A percentile compares a stretch with the other conserved stretches of the same genome.
Evolutionary conservation across 2,329 filamentous ascomycete genomes (phyloP).

Genomic region (Cryphonectria naterciae): DNA sequence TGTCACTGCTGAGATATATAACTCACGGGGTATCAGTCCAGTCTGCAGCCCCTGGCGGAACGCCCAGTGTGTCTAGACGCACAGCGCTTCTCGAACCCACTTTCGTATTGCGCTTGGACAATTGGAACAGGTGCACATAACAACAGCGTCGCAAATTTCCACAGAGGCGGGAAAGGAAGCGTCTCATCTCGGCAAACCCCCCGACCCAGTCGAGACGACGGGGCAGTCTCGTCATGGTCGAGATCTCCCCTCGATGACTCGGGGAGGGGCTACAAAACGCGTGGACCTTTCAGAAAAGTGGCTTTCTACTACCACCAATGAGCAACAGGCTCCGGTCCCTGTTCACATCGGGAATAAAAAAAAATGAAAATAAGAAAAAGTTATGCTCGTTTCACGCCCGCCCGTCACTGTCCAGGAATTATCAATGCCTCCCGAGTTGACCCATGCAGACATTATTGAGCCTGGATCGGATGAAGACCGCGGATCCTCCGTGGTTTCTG

Average conservation of each 20-base stretch:
- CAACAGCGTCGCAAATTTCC: constrained; percentile 1
- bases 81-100: constrained; percentile 4
- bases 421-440: constrained; percentile 14
- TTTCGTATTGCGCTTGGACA: constrained; percentile 8
- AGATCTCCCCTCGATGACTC: constrained; percentile 10
- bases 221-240: constrained; percentile 10
- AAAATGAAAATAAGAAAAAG: not conserved
- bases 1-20: not conserved
- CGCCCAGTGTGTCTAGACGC: not conserved
- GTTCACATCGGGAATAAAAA: constrained; percentile 2
- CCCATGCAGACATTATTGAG: constrained; percentile 8
- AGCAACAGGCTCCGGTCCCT: constrained; percentile 1
- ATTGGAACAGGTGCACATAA: constrained; percentile 10
- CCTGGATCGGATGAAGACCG: constrained; percentile 19
- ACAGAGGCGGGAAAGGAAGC: not conserved
- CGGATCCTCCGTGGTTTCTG: constrained; percentile 2
- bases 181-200: constrained; percentile 8
- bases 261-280: not conserved
- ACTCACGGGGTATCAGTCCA: constrained; percentile 7
- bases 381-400: constrained; percentile 22
- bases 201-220: constrained; percentile 14
- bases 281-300: not conserved
- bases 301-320: not conserved
- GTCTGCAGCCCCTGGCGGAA: not conserved
- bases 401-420: constrained; percentile 19